Base-by-base conservation (phyloP, 805 yeast species). In the Wickerhamia fluorescens region DNA sequence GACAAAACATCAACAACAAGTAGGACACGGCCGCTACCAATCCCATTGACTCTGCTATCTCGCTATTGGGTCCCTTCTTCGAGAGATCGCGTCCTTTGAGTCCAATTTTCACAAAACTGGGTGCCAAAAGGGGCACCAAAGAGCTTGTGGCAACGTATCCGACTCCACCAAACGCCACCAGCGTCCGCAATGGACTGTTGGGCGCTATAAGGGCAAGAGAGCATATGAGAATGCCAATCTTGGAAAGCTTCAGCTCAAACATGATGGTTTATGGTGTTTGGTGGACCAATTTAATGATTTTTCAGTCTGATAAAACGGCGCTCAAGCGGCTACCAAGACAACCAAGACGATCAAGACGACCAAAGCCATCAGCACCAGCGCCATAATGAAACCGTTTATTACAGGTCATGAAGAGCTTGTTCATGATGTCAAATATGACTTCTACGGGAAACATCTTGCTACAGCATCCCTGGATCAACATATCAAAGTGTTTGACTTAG, bases 401-500 rank as follows among this genome's bases (percentile, higher is more conserved):
- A 82, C 96, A 0, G 94, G 94, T 20, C 97, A 92, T 53, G 95
- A 86, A 45, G 98, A 92, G 53, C 68, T 89, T 31, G 76, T 89
- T 25, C 94, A 88, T 42, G 96, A 88, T 46, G 75, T 88, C 14
- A 78, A 85, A 13, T 92, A 88, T 55, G 95, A 92, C 55, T 89
- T 81, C 56, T 89, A 89, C 49, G 97, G 98, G 2, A 75, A 78
- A 31, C 84, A 87, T 37, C 65, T 92, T 33, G 98, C 97, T 2
- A 89, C 96, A 0, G 88, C 94, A 35, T 85, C 96, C 4, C 84
- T 94, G 0, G 98, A 92, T 56, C 96, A 88, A 46, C 94, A 85
- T 47, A 72, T 92, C 37, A 85, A 86, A 47, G 88, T 92, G 18
- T 92, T 87, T 51, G 89, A 84, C 49, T 61, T 81, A 19, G 83